Evolutionary conservation across 192 early-diverging fungal genomes (phyloP).

Genomic region (Coemansia sp.): DNA sequence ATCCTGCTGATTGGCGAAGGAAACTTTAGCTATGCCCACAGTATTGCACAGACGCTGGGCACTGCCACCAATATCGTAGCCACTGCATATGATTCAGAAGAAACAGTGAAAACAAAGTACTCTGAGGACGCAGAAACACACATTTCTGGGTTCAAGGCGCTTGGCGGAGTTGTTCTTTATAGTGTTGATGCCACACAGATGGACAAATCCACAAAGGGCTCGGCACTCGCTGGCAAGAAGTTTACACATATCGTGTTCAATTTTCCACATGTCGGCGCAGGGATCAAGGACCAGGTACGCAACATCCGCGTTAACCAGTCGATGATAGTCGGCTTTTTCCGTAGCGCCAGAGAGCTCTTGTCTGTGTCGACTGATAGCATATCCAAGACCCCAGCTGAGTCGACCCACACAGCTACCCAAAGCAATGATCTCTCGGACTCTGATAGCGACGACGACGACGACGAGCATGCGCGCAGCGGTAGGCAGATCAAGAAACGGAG

Average conservation of each 20-base stretch:
- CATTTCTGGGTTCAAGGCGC: conserved; percentile 59
- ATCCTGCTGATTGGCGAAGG: conserved; percentile 85
- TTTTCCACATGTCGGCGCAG: conserved; percentile 91
- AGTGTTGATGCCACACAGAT: conserved; percentile 78
- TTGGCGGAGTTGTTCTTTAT: conserved; percentile 71
- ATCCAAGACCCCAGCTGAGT: background rate
- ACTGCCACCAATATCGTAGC: conserved; percentile 66
- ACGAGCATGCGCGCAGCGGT: background rate
- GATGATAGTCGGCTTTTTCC: conserved; percentile 65
- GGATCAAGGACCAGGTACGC: conserved; percentile 89
- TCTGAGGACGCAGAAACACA: conserved; percentile 56
- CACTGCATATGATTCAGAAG: conserved; percentile 73
- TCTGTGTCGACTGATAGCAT: conserved; percentile 17
- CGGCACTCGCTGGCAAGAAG: background rate
- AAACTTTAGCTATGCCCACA: conserved; percentile 91
- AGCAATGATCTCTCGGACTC: background rate
- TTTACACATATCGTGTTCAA: conserved; percentile 93
- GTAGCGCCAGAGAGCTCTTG: conserved; percentile 58
- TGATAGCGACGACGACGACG: background rate
- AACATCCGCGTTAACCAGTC: conserved; percentile 82
- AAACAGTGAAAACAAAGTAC: conserved; percentile 75
- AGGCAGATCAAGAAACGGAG: conserved; percentile 7
- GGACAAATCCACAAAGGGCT: conserved; percentile 47
- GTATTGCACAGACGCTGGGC: conserved; percentile 61
- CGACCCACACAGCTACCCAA: background rate